Evolutionary conservation across 192 early-diverging fungal genomes (phyloP), one percentile per base, ranked within the genome.

Genomic region (Entomortierella parvispora): DNA sequence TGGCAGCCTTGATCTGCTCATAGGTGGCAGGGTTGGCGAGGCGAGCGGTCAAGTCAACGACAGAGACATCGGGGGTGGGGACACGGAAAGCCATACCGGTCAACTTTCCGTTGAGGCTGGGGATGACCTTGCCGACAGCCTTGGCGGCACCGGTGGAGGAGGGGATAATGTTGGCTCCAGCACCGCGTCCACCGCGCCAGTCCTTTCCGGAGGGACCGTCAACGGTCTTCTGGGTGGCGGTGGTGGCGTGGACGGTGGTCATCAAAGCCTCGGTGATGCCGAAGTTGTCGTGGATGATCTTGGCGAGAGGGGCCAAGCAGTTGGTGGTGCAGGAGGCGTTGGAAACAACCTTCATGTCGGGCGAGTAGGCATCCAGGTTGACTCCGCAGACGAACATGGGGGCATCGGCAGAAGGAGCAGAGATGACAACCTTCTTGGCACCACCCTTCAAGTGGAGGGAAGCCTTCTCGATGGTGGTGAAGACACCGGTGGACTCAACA

Each of bases 251-350:
- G 79, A 95, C 93, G 62, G 97, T 99, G 83, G 95, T 97, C 97
- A 99, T 99, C 62, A 99, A 87, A 80, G 92, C 97, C 88, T 98
- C 96, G 60, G 90, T 85, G 79, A 99, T 95, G 53, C 95, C 96
- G 78, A 97, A 98, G 81, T 96, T 89, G 81, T 97, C 96, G 84
- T 99, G 74, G 80, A 99, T 88, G 69, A 98, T 93, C 90, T 98
- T 97, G 85, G 95, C 96, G 69, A 99, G 89, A 52, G 97, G 96
- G 31, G 97, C 97, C 68, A 99, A 87, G 88, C 97, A 98, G 92
- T 98, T 99, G 91, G 96, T 97, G 80, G 97, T 99, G 92, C 97
- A 99, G 51, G 97, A 99, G 67, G 97, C 97, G 86, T 99, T 99
- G 78, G 96, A 97, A 69, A 99, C 88, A 62, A 99, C 93, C 50